Conservation (phyloP, 1,139 yeast genomes). For the Pneumocystis canis region DNA sequence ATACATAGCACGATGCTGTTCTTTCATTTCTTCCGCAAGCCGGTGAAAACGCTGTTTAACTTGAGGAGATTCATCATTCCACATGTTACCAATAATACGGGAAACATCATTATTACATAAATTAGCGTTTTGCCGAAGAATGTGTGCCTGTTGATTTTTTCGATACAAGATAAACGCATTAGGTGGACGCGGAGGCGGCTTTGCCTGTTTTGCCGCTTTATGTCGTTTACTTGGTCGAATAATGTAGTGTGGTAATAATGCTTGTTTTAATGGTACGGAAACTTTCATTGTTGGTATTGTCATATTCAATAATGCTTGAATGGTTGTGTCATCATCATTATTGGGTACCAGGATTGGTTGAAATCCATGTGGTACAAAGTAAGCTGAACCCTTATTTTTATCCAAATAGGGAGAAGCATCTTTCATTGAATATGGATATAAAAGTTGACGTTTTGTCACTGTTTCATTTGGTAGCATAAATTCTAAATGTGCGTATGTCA, state of each 20-base stretch:
- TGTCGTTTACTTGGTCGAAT: neutral
- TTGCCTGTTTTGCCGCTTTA: neutral
- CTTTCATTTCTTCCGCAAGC: constrained; percentile 7
- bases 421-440: constrained; percentile 6
- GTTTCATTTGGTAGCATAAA: neutral
- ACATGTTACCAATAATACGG: constrained; percentile 9
- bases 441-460: neutral
- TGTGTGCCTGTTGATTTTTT: constrained; percentile 6
- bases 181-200: constrained; percentile 10
- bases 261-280: constrained; percentile 2
- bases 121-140: constrained; percentile 4
- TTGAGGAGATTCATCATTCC: constrained; percentile 6
- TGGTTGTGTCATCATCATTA: neutral
- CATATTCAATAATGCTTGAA: neutral
- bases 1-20: constrained; percentile 8
- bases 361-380: constrained; percentile 10
- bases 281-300: neutral
- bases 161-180: constrained; percentile 11
- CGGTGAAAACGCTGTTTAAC: constrained; percentile 5
- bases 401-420: constrained; percentile 7
- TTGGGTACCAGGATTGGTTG: constrained; percentile 8
- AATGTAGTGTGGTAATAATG: constrained; percentile 4
- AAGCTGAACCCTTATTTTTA: constrained; percentile 6
- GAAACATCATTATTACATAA: constrained; percentile 11
- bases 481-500: neutral